A percentile compares a stretch with the other conserved stretches of the same genome.
Evolutionary conservation across 192 early-diverging fungal species (phyloP).

Genomic region (Mortierella claussenii): DNA sequence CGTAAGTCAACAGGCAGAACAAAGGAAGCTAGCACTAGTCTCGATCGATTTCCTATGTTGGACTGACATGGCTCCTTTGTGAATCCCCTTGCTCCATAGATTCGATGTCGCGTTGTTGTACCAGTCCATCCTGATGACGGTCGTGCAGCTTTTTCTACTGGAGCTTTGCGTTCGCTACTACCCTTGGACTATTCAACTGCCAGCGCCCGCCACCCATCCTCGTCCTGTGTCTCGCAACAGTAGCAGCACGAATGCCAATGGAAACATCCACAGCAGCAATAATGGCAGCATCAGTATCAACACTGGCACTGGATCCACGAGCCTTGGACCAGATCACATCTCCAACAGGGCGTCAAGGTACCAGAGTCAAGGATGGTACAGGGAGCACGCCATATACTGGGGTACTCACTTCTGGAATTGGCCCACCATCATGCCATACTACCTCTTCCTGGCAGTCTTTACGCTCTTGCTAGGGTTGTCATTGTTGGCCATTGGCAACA

Average conservation of each 20-base stretch:
- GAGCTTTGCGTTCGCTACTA: conserved; percentile 58
- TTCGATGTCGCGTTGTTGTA: conserved; percentile 63
- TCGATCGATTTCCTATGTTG: no score
- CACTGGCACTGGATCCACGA: not conserved
- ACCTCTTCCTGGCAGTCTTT: conserved; percentile 32
- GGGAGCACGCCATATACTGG: conserved; percentile 31
- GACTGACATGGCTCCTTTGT: no score
- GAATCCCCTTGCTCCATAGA: no score
- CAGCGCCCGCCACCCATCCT: conserved; percentile 31
- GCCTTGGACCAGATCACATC: conserved; percentile 10
- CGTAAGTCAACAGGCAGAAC: conserved; percentile 42
- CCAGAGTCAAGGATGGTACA: conserved; percentile 34
- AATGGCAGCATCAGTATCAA: not conserved
- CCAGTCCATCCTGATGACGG: conserved; percentile 68
- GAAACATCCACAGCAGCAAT: not conserved
- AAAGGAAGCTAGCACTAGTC: no score
- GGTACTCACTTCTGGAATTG: conserved; percentile 45
- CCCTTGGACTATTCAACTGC: conserved; percentile 47
- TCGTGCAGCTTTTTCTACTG: conserved; percentile 61
- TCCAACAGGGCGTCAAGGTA: conserved; percentile 32
- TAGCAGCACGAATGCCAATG: no score
- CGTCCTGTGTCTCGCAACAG: conserved; percentile 16
- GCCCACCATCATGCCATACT: conserved; percentile 42
- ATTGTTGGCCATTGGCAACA: conserved; percentile 38
- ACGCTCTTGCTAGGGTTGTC: conserved; percentile 40